Evolutionary conservation across 345 rosid genomes (phyloP), one percentile per base, ranked within the genome.

Genomic region (Populus tremula): DNA sequence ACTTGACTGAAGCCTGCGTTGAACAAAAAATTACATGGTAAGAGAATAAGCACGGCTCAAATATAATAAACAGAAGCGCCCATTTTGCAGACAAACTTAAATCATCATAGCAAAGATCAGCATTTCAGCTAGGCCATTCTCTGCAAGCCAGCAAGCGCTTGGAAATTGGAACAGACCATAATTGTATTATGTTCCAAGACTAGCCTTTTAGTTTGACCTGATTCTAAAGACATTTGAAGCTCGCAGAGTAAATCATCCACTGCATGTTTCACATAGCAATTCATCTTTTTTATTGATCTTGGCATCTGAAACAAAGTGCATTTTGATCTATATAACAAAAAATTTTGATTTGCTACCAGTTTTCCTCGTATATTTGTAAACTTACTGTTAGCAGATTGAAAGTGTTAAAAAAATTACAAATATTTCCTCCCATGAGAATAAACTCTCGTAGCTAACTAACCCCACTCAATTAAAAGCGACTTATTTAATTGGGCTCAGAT

Each of bases 1-100:
- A 41, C 59, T 27, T 72, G 77, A 13, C 70, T 68, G 69, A 25
- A 70, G 69, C 87, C 89, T 91, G 89, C 61, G 33, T 73, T 69
- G 25, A 73, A 59, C 72, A 63, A 6, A 41, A 20, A 63, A 36
- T 31, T 33, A 35, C 7, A 8, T 1, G 18, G 18, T 25, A 47
- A 54, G 61, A 67, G 21, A 50, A 72, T 17, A 21, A 61, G 62
- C 6, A 61, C 17, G 14, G 25, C 38, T 23, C 29, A 9, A 21
- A 29, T 43, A 33, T 11, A 14, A 56, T 67, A 62, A 13, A 8
- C 16, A 69, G 29, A n/a, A 20, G 25, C 61, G 17, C 20, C 4
- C 3, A 3, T 49, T 71, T 31, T 72, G 43, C 75, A 50, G 43
- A 21, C 62, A n/a, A 25, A 63, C 36, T 64, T 64, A 2, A 33